phyloP scores from a whole-genome alignment of 345 rosid genomes.

The Eucalyptus microcorys region DNA sequence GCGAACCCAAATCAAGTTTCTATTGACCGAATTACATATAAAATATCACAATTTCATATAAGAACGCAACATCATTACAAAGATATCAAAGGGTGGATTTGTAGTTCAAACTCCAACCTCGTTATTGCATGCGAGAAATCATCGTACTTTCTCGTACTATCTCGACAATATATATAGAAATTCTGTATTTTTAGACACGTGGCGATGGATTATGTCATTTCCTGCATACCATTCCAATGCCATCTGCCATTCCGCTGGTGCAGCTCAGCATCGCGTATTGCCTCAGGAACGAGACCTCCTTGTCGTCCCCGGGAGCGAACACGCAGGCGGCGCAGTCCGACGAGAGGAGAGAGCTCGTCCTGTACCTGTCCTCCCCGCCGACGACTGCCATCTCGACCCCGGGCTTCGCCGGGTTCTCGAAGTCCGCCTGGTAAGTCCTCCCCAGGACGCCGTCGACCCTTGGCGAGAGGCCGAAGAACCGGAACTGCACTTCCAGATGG shows the following conservation, averaged over 20 bases:
- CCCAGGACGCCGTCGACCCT: neutral
- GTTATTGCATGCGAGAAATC: neutral
- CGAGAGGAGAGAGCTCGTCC: neutral
- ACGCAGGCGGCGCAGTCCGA: neutral
- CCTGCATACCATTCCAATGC: neutral
- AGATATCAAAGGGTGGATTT: neutral
- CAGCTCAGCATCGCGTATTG: neutral
- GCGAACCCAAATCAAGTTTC: neutral
- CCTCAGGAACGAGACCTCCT: neutral
- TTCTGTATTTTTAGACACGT: neutral
- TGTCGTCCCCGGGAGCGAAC: neutral
- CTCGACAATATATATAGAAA: neutral
- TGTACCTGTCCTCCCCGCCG: conserved; percentile 1
- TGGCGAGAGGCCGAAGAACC: neutral
- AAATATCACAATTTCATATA: neutral
- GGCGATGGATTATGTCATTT: neutral
- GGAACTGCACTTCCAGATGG: conserved; percentile 3
- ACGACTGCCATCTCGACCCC: conserved; percentile 1
- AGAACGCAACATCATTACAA: neutral
- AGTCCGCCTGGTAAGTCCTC: neutral
- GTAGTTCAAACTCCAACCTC: neutral
- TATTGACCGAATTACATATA: neutral
- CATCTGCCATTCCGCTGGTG: neutral
- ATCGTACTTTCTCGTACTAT: neutral
- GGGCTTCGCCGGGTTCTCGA: neutral